phyloP scores from a whole-genome alignment of 441 rosid genomes.

The Sinapis alba region DNA sequence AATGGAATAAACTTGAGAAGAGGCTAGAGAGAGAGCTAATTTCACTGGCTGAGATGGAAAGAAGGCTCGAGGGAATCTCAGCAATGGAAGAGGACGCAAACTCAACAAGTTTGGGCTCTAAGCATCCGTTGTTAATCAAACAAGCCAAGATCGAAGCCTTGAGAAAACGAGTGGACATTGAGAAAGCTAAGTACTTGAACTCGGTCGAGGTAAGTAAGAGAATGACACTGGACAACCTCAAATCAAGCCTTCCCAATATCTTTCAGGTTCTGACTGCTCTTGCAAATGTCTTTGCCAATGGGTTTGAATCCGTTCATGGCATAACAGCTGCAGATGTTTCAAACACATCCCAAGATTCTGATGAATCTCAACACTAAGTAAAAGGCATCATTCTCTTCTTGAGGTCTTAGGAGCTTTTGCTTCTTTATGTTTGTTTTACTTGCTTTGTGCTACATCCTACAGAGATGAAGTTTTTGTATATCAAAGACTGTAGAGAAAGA shows the following conservation, averaged over 20 bases:
- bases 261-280: slow-evolving; percentile 73
- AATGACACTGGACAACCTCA: slow-evolving; percentile 73
- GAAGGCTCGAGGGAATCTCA: slow-evolving; percentile 51
- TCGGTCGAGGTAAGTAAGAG: slow-evolving; percentile 58
- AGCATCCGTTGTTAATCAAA: slow-evolving; percentile 71
- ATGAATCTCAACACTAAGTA: slow-evolving; percentile 6
- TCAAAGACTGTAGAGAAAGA: slow-evolving; percentile 11
- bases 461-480: slow-evolving; percentile 13
- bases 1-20: slow-evolving; percentile 68
- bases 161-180: slow-evolving; percentile 56
- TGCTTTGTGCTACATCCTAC: neutral
- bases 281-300: slow-evolving; percentile 59
- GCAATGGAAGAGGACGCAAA: slow-evolving; percentile 48
- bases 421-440: slow-evolving; percentile 20
- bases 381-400: slow-evolving; percentile 8
- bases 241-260: slow-evolving; percentile 74
- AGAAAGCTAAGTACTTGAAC: slow-evolving; percentile 57
- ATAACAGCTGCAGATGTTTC: slow-evolving; percentile 36
- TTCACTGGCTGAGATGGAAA: slow-evolving; percentile 67
- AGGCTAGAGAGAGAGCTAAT: slow-evolving; percentile 72
- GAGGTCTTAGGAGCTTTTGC: neutral
- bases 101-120: slow-evolving; percentile 52
- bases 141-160: slow-evolving; percentile 67
- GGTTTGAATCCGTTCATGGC: slow-evolving; percentile 59
- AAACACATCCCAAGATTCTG: slow-evolving; percentile 43